Evolutionary conservation across 192 early-diverging fungal species (phyloP), one percentile per base, ranked within the genome.

Genomic region (Umbelopsis isabellina): DNA sequence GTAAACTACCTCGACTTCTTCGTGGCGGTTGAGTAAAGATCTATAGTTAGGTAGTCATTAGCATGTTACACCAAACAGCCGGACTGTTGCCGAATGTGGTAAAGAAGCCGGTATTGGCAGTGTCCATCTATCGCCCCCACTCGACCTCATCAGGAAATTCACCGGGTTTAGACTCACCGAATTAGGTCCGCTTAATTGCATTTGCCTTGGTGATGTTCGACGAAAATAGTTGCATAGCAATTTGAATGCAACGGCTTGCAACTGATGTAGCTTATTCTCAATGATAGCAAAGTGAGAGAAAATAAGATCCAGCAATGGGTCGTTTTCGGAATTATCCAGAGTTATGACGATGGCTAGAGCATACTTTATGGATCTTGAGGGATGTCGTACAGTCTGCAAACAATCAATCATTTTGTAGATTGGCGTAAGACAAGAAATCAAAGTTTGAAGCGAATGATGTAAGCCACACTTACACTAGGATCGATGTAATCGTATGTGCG

Each of bases 201-300:
- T 52, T 33, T 69, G 67, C 20, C 49, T 48, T 21, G 55, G 55
- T 35, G 55, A 61, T 8, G 55, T 35, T 35, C 30, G 9, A 35
- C 69, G 72, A 25, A 78, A 71, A 51, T 70, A 51, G 22, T 69
- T 65, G 37, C 65, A 74, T 15, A 87, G 69, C 22, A 82, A 49
- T 55, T 80, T 79, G 37, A 85, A 72, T 30, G 80, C 82, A 10
- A 79, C 70, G 22, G 77, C 73, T 47, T 87, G 83, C 22, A 87
- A 80, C 65, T 87, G 85, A 52, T 87, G 85, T 20, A 87, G 51
- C 49, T 75, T 74, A 49, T 81, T 83, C 48, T 87, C 85, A 47
- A 87, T 77, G n/a, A 87, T 67, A 22, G 85, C 83, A 72, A 85
- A 87, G 65, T 87, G 85, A 11, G 85, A 87, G 58, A 87, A 87